Evolutionary conservation across 805 yeast genomes (phyloP).

Genomic region (Suhomyces sp.): DNA sequence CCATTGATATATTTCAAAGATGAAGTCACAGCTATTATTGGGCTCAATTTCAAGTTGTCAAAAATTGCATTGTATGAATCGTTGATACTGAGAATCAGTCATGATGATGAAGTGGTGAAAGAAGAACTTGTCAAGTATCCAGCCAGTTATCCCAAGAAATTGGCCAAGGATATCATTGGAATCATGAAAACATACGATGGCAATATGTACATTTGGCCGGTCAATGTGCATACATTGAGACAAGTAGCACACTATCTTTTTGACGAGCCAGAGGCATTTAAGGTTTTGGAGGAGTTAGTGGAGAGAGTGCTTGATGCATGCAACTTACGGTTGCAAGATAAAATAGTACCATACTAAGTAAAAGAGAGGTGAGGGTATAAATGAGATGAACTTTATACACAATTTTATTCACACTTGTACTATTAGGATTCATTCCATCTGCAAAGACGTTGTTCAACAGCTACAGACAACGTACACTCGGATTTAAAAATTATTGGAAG

Average conservation of each 20-base stretch:
- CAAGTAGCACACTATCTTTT: conserved; percentile 24
- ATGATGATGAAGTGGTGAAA: conserved; percentile 13
- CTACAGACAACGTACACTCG: too few relatives aligned
- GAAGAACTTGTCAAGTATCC: conserved; percentile 25
- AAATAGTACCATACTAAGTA: conserved; percentile 1
- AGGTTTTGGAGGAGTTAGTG: conserved; percentile 20
- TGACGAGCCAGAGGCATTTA: conserved; percentile 19
- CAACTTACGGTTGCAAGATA: conserved; percentile 10
- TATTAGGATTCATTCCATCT: too few relatives aligned
- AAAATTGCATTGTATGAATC: conserved; percentile 31
- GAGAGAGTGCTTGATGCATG: conserved; percentile 16
- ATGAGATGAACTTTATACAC: too few relatives aligned
- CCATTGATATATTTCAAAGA: conserved; percentile 37
- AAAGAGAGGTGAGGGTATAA: too few relatives aligned
- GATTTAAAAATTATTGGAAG: too few relatives aligned
- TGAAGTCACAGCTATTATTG: conserved; percentile 33
- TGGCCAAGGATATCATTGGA: conserved; percentile 39
- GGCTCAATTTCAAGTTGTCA: conserved; percentile 30
- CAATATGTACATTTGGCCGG: conserved; percentile 34
- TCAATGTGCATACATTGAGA: conserved; percentile 33
- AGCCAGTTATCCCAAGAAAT: conserved; percentile 20
- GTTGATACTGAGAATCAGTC: conserved; percentile 20
- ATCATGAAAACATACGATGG: conserved; percentile 38
- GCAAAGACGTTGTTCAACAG: too few relatives aligned
- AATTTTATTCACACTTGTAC: too few relatives aligned